Evolutionary conservation across 148 eudicot genomes (phyloP).

Genomic region (Rhododendron vialii): DNA sequence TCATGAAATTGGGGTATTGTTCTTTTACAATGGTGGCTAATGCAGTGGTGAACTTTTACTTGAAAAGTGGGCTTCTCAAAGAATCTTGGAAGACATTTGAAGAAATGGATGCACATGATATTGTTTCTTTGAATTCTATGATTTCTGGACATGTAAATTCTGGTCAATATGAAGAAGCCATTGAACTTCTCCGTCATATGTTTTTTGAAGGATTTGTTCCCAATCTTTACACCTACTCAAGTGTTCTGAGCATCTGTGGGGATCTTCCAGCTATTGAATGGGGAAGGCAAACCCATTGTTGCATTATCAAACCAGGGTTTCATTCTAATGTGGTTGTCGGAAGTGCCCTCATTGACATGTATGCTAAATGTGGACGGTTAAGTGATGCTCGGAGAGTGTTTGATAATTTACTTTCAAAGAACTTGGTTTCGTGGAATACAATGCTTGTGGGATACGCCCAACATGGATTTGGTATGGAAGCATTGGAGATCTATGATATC

Average conservation of each 20-base stretch:
- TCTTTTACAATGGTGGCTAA: slow-evolving; percentile 29
- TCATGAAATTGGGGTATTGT: slow-evolving; percentile 28
- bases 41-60: slow-evolving; percentile 34
- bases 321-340: slow-evolving; percentile 38
- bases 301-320: slow-evolving; percentile 30
- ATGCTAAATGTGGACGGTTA: slow-evolving; percentile 41
- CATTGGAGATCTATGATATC: slow-evolving; percentile 29
- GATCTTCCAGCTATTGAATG: slow-evolving; percentile 38
- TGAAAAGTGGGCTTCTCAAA: slow-evolving; percentile 16
- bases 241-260: slow-evolving; percentile 37
- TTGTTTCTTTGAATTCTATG: slow-evolving; percentile 34
- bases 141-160: slow-evolving; percentile 29
- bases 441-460: slow-evolving; percentile 43
- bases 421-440: slow-evolving; percentile 39
- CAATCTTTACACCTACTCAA: slow-evolving; percentile 33
- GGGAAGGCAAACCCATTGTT: slow-evolving; percentile 45
- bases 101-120: slow-evolving; percentile 29
- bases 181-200: slow-evolving; percentile 21
- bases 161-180: slow-evolving; percentile 21
- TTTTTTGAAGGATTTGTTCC: slow-evolving; percentile 22
- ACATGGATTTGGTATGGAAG: slow-evolving; percentile 38
- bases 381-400: slow-evolving; percentile 28
- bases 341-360: slow-evolving; percentile 44
- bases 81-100: slow-evolving; percentile 25
- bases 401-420: slow-evolving; percentile 28